A percentile compares a stretch with the other conserved stretches of the same genome.
These are phyloP conservation scores for Silybum marianum DNA, from an alignment of 129 eudicot genomes.

Conservation along the genomic window DNA sequence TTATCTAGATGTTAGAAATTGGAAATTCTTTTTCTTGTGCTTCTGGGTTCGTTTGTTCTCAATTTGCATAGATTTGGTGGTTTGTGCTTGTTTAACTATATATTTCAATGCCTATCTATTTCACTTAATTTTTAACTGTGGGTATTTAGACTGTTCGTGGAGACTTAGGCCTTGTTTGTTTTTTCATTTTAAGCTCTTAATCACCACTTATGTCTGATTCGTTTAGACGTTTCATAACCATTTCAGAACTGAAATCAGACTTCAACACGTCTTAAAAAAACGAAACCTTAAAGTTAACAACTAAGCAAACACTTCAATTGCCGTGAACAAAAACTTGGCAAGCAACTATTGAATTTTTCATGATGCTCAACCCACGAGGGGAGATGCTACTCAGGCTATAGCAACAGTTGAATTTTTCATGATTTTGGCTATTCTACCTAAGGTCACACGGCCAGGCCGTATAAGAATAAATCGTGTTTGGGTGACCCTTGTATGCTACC, in stretches of 20 bases:
- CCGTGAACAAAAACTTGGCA: background rate
- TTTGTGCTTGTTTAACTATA: background rate
- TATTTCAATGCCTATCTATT: background rate
- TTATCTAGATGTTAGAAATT: slow-evolving; percentile 21
- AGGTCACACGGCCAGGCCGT: background rate
- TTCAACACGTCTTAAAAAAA: too few species aligned
- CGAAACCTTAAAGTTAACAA: too few species aligned
- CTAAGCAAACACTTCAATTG: background rate
- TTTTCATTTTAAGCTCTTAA: too few species aligned
- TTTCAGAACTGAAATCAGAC: too few species aligned
- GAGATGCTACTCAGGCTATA: background rate
- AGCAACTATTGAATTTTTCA: background rate
- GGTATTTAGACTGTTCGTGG: background rate
- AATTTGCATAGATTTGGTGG: background rate
- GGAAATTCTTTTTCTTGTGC: slow-evolving; percentile 20
- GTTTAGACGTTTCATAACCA: too few species aligned
- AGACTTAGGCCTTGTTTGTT: too few species aligned
- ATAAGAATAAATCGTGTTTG: background rate
- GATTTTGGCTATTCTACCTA: background rate
- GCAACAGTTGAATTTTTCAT: too few species aligned
- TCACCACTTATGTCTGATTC: too few species aligned
- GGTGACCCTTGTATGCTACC: background rate
- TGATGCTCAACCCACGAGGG: background rate
- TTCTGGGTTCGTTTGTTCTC: background rate
- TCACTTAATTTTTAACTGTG: background rate